Conservation (phyloP, 2,329 filamentous ascomycete genomes). For the Monilinia fructigena region DNA sequence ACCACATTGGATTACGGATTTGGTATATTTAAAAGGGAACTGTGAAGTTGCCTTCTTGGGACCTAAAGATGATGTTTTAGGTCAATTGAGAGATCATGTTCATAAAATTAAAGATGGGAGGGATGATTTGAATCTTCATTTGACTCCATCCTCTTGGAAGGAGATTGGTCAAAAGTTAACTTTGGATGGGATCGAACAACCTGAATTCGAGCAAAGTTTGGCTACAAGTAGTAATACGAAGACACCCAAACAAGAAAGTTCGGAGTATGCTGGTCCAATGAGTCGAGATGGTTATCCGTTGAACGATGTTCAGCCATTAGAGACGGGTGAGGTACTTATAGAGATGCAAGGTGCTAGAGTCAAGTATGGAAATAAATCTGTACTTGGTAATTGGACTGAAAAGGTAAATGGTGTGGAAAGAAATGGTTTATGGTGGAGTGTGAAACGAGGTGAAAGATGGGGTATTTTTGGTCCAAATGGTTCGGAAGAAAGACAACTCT, state of each 20-base stretch:
- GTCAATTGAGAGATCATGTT: slow-evolving; percentile 51
- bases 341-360: slow-evolving; percentile 86
- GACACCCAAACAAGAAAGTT: background rate
- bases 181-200: slow-evolving; percentile 33
- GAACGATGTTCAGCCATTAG: slow-evolving; percentile 25
- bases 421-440: slow-evolving; percentile 76
- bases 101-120: slow-evolving; percentile 34
- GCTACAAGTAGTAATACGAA: background rate
- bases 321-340: slow-evolving; percentile 67
- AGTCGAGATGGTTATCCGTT: slow-evolving; percentile 36
- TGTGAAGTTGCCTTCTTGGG: slow-evolving; percentile 67
- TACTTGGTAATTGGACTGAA: slow-evolving; percentile 78
- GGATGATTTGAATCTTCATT: slow-evolving; percentile 23
- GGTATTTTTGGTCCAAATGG: slow-evolving; percentile 92
- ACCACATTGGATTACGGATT: slow-evolving; percentile 86
- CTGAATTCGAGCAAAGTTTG: background rate
- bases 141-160: slow-evolving; percentile 33
- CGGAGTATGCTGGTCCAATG: background rate
- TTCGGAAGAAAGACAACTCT: slow-evolving; percentile 95
- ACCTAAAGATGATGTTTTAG: slow-evolving; percentile 60
- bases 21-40: slow-evolving; percentile 69
- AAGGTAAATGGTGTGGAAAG: slow-evolving; percentile 46
- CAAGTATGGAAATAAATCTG: slow-evolving; percentile 72
- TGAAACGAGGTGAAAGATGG: slow-evolving; percentile 82
- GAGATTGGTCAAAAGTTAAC: slow-evolving; percentile 37